Percentiles rank a stretch among this genome's conserved stretches.
phyloP scores from a whole-genome alignment of 2,329 filamentous ascomycete species.

The Hypoxylon sp. region DNA sequence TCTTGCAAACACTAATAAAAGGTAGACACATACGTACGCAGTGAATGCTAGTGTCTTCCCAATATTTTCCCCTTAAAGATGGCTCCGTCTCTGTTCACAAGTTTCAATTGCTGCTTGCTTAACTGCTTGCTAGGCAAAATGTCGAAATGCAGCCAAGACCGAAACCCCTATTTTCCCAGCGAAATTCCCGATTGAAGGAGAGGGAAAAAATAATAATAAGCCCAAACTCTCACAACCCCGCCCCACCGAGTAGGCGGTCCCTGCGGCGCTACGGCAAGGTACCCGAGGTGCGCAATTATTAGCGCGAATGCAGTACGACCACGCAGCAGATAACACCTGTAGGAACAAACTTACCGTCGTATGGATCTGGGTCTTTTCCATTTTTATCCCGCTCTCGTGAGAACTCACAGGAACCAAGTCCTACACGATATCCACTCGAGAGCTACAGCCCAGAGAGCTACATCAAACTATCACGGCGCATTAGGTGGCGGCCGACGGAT shows the following conservation, averaged over 20 bases:
- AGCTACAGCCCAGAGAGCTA: neutral
- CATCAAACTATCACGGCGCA: neutral
- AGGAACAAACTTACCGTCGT: constrained; percentile 16
- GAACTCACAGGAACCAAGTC: neutral
- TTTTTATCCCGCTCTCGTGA: constrained; percentile 21
- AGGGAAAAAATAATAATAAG: constrained; percentile 13
- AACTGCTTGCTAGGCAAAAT: constrained; percentile 12
- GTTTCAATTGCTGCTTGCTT: constrained; percentile 19
- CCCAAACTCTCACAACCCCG: constrained; percentile 21
- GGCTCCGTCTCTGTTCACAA: neutral
- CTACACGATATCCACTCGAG: neutral
- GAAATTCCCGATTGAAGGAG: constrained; percentile 41
- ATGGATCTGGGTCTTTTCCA: constrained; percentile 24
- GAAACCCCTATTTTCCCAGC: constrained; percentile 42
- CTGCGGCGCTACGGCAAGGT: constrained; percentile 50
- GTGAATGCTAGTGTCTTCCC: neutral
- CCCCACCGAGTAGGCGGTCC: constrained; percentile 39
- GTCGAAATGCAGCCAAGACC: constrained; percentile 40
- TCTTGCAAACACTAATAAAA: constrained; percentile 17
- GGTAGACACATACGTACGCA: constrained; percentile 1
- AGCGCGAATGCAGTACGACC: constrained; percentile 46
- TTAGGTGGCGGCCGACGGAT: neutral
- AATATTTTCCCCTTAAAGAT: neutral
- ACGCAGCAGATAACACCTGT: constrained; percentile 22
- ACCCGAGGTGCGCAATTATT: constrained; percentile 49